A percentile compares a stretch with the other conserved stretches of the same genome.
These are phyloP conservation scores for Alternaria sp. DNA, from an alignment of 2,329 filamentous ascomycete species.

Conservation along the genomic window DNA sequence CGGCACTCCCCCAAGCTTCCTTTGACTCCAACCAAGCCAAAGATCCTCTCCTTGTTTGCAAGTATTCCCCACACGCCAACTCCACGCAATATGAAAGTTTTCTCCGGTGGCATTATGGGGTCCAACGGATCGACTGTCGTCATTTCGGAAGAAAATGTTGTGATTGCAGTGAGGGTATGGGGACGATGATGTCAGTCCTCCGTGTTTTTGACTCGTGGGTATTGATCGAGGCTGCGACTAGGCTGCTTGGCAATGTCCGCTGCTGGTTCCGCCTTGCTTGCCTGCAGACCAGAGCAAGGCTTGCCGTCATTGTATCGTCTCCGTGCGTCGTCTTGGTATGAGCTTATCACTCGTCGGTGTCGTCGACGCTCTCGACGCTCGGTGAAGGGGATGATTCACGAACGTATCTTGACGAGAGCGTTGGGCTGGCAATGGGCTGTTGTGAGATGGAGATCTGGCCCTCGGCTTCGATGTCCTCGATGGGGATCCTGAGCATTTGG, in stretches of 20 bases:
- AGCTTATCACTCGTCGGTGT: slow-evolving; percentile 32
- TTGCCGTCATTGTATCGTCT: slow-evolving; percentile 4
- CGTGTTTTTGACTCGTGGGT: background rate
- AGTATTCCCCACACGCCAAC: background rate
- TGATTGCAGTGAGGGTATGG: background rate
- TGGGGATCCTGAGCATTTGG: slow-evolving; percentile 48
- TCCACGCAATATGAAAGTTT: slow-evolving; percentile 1
- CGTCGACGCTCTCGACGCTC: slow-evolving; percentile 40
- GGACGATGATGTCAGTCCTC: slow-evolving; percentile 3
- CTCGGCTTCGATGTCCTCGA: slow-evolving; percentile 37
- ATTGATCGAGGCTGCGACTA: background rate
- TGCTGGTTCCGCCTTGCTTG: slow-evolving; percentile 4
- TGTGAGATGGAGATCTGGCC: slow-evolving; percentile 23
- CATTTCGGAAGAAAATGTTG: slow-evolving; percentile 1
- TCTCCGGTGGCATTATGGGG: background rate
- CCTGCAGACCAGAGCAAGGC: slow-evolving; percentile 1
- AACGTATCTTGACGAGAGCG: slow-evolving; percentile 22
- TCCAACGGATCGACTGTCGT: slow-evolving; percentile 1
- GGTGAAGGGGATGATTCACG: slow-evolving; percentile 39
- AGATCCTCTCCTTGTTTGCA: slow-evolving; percentile 1
- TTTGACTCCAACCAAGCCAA: background rate
- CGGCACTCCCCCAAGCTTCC: slow-evolving; percentile 1
- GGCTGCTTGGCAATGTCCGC: slow-evolving; percentile 1
- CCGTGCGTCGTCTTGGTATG: slow-evolving; percentile 3
- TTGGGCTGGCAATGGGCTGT: slow-evolving; percentile 24